A percentile compares a stretch with the other conserved stretches of the same genome.
phyloP scores from a whole-genome alignment of 805 yeast genomes.

The Pachysolen tannophilus region DNA sequence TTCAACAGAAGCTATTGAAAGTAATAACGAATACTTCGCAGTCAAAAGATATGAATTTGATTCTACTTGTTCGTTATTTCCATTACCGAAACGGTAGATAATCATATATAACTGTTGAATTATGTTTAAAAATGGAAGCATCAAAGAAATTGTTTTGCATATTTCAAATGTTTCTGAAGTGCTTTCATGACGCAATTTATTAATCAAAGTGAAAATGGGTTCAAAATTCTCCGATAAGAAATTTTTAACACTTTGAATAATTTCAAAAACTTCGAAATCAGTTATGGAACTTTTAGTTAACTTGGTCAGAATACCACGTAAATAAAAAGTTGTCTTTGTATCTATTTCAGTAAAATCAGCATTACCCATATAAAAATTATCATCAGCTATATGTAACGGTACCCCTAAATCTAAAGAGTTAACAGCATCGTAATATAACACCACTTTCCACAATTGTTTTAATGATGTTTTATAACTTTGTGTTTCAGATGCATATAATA shows the following conservation, averaged over 20 bases:
- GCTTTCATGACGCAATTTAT: neutral
- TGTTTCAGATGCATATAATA: neutral
- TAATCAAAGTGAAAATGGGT: slow-evolving; percentile 13
- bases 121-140: too few relatives aligned
- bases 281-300: too few relatives aligned
- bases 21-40: slow-evolving; percentile 1
- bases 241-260: slow-evolving; percentile 24
- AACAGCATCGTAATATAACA: slow-evolving; percentile 3
- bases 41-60: too few relatives aligned
- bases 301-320: too few relatives aligned
- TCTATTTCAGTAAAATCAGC: neutral
- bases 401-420: slow-evolving; percentile 4
- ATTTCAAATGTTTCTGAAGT: neutral
- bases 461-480: neutral
- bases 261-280: too few relatives aligned
- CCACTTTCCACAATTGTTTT: slow-evolving; percentile 2
- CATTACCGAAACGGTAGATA: too few relatives aligned
- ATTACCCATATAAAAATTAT: neutral
- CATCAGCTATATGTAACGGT: slow-evolving; percentile 2
- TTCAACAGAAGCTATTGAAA: neutral
- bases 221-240: slow-evolving; percentile 25
- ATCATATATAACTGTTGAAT: too few relatives aligned
- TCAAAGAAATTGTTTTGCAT: too few relatives aligned
- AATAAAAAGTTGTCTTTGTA: neutral
- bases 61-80: too few relatives aligned